A percentile compares a stretch with the other conserved stretches of the same genome.
These are phyloP conservation scores for Trichoderma orchidacearum DNA, from an alignment of 495 filamentous ascomycete species.

Conservation along the genomic window DNA sequence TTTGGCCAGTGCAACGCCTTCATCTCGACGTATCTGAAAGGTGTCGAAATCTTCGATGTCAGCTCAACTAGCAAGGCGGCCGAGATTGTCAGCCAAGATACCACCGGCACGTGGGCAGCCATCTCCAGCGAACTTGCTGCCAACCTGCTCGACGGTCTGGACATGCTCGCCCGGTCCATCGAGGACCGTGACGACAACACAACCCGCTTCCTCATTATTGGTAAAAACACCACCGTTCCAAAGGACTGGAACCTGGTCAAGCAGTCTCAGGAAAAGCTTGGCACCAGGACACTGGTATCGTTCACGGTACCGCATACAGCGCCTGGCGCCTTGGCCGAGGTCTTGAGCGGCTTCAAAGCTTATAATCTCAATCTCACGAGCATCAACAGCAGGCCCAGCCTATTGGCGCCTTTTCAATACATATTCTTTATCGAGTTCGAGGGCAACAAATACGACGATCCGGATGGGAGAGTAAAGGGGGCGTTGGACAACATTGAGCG, in stretches of 20 bases:
- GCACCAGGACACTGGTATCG: conserved; percentile 58
- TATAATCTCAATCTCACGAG: conserved; percentile 71
- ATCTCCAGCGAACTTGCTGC: conserved; percentile 67
- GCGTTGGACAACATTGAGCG: conserved; percentile 28
- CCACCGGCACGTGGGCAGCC: conserved; percentile 49
- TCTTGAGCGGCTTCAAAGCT: conserved; percentile 61
- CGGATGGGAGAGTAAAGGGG: conserved; percentile 34
- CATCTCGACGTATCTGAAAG: conserved; percentile 48
- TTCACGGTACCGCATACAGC: conserved; percentile 70
- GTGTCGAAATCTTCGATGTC: conserved; percentile 67
- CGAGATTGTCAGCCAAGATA: conserved; percentile 53
- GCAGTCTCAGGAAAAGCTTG: conserved; percentile 8
- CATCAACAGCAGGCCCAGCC: conserved; percentile 75
- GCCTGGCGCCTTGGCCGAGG: conserved; percentile 70
- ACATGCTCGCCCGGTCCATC: conserved; percentile 57
- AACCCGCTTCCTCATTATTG: conserved; percentile 75
- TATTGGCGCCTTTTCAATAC: conserved; percentile 71
- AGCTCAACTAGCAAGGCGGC: conserved; percentile 76
- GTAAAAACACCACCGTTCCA: conserved; percentile 20
- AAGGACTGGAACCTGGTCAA: conserved; percentile 8
- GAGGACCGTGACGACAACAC: conserved; percentile 77
- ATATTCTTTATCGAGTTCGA: conserved; percentile 90
- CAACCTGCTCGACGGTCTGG: conserved; percentile 41
- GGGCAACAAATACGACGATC: conserved; percentile 35
- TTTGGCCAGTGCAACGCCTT: conserved; percentile 87